phyloP scores from a whole-genome alignment of 2,329 filamentous ascomycete genomes.

The Epichloe amarillans region DNA sequence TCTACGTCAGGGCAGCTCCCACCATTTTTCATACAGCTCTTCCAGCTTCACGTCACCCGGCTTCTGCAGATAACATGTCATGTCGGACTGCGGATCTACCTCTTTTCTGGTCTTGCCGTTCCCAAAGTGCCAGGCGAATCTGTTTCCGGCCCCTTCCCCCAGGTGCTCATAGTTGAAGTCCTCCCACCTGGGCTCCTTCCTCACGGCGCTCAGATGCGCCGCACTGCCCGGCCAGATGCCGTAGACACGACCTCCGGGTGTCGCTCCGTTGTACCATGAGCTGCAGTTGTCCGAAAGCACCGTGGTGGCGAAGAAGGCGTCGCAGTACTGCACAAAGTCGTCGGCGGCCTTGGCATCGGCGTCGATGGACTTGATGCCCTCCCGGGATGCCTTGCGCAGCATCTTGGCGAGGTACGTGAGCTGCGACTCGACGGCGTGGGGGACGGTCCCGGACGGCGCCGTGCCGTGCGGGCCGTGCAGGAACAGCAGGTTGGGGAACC shows the following conservation, averaged over 20 bases:
- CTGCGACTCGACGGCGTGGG: conserved; percentile 50
- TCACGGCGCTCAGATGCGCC: conserved; percentile 44
- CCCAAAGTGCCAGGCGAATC: conserved; percentile 52
- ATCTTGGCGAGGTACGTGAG: conserved; percentile 52
- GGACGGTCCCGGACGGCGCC: conserved; percentile 54
- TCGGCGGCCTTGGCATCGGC: conserved; percentile 47
- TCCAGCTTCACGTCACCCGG: conserved; percentile 45
- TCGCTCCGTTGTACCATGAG: conserved; percentile 59
- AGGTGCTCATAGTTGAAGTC: conserved; percentile 40
- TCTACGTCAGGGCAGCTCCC: conserved; percentile 14
- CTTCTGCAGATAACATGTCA: conserved; percentile 48
- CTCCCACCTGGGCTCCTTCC: conserved; percentile 41
- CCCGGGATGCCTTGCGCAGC: conserved; percentile 50
- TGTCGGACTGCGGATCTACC: conserved; percentile 37
- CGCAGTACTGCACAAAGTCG: conserved; percentile 47
- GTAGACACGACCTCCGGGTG: conserved; percentile 48
- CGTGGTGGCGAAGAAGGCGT: conserved; percentile 40
- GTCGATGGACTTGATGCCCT: conserved; percentile 50
- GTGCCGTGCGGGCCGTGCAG: conserved; percentile 47
- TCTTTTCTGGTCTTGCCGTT: conserved; percentile 54
- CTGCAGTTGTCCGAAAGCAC: conserved; percentile 50
- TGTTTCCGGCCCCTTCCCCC: conserved; percentile 27
- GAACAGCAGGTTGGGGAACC: conserved; percentile 56
- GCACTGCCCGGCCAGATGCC: conserved; percentile 59
- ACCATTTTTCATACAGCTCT: conserved; percentile 57